Conservation (phyloP, 2,329 filamentous ascomycete species). For the Colletotrichum acutatum region DNA sequence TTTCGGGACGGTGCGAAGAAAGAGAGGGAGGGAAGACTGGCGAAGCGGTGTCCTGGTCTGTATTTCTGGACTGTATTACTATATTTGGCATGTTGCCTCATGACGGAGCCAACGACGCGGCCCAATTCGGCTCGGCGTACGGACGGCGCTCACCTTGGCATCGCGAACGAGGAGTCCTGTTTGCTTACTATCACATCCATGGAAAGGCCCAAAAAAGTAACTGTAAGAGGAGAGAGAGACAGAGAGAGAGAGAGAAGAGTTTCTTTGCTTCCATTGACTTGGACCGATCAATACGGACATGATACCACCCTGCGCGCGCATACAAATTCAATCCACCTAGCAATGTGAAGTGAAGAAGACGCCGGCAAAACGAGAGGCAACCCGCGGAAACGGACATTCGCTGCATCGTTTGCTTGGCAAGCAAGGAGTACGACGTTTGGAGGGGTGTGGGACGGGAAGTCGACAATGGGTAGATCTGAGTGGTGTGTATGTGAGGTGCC, state of each 20-base stretch:
- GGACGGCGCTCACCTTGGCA: slow-evolving; percentile 3
- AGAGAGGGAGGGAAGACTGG: slow-evolving; percentile 14
- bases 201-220: slow-evolving; percentile 11
- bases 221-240: slow-evolving; percentile 22
- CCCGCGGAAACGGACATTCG: neutral
- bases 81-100: slow-evolving; percentile 16
- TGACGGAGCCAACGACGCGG: slow-evolving; percentile 15
- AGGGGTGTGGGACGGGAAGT: neutral
- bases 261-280: slow-evolving; percentile 4
- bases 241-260: neutral
- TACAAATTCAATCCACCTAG: neutral
- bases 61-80: slow-evolving; percentile 22
- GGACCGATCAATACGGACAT: slow-evolving; percentile 18
- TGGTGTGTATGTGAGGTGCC: neutral
- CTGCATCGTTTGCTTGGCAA: neutral
- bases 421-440: neutral
- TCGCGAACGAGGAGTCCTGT: slow-evolving; percentile 8
- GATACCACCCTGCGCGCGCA: slow-evolving; percentile 19
- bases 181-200: slow-evolving; percentile 1
- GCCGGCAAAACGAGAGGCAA: neutral
- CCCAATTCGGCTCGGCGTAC: slow-evolving; percentile 6
- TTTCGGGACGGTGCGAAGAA: slow-evolving; percentile 15
- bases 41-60: slow-evolving; percentile 13
- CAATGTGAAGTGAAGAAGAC: neutral
- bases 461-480: neutral